Evolutionary conservation across 768 basidiomycete species (phyloP), one percentile per base, ranked within the genome.

Genomic region (Suillus occidentalis): DNA sequence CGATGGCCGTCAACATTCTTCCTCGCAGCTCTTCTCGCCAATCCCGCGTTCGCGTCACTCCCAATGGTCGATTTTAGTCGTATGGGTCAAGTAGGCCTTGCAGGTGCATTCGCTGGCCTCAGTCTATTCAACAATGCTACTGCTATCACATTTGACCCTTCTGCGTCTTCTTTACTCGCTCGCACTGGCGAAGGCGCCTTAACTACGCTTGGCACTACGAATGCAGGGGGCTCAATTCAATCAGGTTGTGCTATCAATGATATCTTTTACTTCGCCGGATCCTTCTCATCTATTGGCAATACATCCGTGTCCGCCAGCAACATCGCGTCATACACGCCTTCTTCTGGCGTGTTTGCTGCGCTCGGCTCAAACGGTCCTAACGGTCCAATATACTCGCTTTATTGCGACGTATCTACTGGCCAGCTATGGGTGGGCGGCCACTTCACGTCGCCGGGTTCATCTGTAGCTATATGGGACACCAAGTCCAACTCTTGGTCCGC

Each of bases 61-160:
- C 87, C 87, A 7, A 78, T 81, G 66, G 81, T 91, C 70, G 90
- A 92, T 76, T 90, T 88, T 71, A 78, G 82, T 70, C 89, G 90
- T 61, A 96, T 99, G 93, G 97, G 97, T 68, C 89, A 84, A 62
- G 95, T 98, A 59, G 95, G 89, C 63, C 83, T 98, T 49, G 88
- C 89, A 34, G 97, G 97, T 64, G 83, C 91, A 40, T 99, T 98
- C 73, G 85, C 90, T 28, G 97, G 95, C 53, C 81, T 99, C 66
- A 90, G 90, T 72, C 72, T 95, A 64, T 89, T 90, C 82, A 80
- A 87, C 72, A 85, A 79, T 66, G 85, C 79, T 64, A 76, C 85
- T 39, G 70, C 84, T 57, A 72, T 85, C 69, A 72, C 87, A 40
- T 89, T 91, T 75, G 88, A 95, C 76, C 81, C 92, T 34, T 81